A percentile compares a stretch with the other conserved stretches of the same genome.
Conservation (phyloP, 768 basidiomycete species). For the Xanthoconium stramineum region DNA sequence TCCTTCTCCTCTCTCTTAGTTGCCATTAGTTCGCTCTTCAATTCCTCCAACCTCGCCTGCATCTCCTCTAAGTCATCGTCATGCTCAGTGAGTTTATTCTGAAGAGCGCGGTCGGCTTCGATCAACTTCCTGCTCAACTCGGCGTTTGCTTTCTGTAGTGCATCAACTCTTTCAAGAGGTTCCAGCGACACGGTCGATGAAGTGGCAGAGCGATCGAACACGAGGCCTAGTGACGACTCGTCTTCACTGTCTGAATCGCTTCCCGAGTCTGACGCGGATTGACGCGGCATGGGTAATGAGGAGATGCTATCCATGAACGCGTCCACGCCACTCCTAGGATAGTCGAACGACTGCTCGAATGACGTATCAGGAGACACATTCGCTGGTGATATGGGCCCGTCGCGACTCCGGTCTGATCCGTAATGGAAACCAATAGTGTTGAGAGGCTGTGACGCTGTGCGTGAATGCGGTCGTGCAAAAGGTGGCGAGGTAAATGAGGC, state of each 20-base stretch:
- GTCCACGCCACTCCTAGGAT: conserved; percentile 32
- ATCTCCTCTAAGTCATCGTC: conserved; percentile 83
- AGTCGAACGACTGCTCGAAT: conserved; percentile 37
- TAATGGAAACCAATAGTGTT: conserved; percentile 41
- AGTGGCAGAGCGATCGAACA: conserved; percentile 55
- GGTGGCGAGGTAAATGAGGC: conserved; percentile 41
- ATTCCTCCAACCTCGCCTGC: conserved; percentile 73
- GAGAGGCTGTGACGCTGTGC: conserved; percentile 49
- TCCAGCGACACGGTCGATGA: conserved; percentile 70
- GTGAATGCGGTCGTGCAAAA: conserved; percentile 63
- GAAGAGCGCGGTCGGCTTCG: conserved; percentile 69
- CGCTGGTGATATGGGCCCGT: conserved; percentile 24
- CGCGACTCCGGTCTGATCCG: conserved; percentile 36
- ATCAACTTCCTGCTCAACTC: conserved; percentile 73
- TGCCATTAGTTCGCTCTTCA: conserved; percentile 68
- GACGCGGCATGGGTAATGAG: conserved; percentile 57
- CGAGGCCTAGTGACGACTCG: conserved; percentile 49
- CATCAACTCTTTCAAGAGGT: conserved; percentile 69
- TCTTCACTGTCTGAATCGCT: conserved; percentile 51
- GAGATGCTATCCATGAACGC: conserved; percentile 47
- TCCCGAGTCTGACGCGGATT: conserved; percentile 38
- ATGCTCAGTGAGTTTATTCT: conserved; percentile 67
- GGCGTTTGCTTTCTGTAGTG: conserved; percentile 65
- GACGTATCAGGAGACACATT: conserved; percentile 36
- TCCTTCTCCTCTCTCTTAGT: conserved; percentile 94